Base-by-base conservation (phyloP, 169 alveolate species). In the Toxoplasma gondii region DNA sequence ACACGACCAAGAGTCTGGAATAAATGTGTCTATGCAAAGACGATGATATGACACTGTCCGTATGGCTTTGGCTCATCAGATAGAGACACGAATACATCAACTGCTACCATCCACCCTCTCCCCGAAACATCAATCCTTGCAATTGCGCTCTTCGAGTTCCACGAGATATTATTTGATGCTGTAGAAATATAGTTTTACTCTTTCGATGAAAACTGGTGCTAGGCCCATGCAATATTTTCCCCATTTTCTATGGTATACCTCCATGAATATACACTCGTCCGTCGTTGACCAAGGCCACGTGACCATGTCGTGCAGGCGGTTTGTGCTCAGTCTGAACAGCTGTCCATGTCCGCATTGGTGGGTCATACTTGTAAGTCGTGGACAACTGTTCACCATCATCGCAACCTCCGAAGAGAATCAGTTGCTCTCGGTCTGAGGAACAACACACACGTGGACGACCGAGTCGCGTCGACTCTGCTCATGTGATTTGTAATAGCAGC, bases 321-420 rank as follows among this genome's bases (percentile, higher is more conserved):
- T 58, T 80, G 84, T 82, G 80, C 69, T 19, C 43, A 36, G 81
- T 70, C 41, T 41, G 83, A 36, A 91, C 94, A 24, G 84, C 69
- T 38, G 91, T 54, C 94, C 94, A 91, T 70, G 94, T 53, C 84
- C 94, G 91, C 67, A 90, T 69, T 31, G 91, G 83, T 29, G 91
- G 94, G 67, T 91, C 94, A 41, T 80, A 91, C 39, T 54, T 58
- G 70, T 34, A 45, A 19, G 86, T 70, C 43, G 94, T 38, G 45
- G 91, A 69, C 22, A 91, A 19, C 49, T 80, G 86, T n/a, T 67
- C 90, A 12, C 74, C 39, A n/a, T 69, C 49, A 64, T 74, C 94
- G 10, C 67, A 36, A 4, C 94, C 94, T 36, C 94, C 94, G 44
- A 91, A 91, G 58, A 91, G 45, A 82, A 91, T 43, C 45, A 91